phyloP scores from a whole-genome alignment of 305 asterid species.

The Fraxinus paxiana region DNA sequence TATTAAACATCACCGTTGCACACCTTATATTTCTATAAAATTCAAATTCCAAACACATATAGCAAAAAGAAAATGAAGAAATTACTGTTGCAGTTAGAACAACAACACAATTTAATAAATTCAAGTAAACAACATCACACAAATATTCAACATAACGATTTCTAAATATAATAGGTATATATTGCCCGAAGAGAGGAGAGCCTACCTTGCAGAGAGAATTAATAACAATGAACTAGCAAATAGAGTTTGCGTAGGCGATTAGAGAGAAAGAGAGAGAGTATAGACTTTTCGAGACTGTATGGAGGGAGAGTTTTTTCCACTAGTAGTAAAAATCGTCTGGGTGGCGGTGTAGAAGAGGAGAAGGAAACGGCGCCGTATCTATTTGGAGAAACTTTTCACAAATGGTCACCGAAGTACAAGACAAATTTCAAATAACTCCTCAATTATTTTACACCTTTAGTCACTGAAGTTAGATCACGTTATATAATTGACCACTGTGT shows the following conservation, averaged over 20 bases:
- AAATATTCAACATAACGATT: not conserved
- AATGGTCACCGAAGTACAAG: not conserved
- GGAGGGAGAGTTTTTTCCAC: not conserved
- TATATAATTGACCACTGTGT: not conserved
- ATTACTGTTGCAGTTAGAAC: not conserved
- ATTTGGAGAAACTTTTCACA: not conserved
- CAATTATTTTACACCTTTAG: not conserved
- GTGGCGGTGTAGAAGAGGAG: not conserved
- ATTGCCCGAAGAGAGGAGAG: not conserved
- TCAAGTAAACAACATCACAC: not conserved
- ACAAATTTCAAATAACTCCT: not conserved
- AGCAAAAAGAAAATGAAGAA: not conserved
- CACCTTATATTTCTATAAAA: not conserved
- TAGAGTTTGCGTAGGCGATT: not conserved
- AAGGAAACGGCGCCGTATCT: not conserved
- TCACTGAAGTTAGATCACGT: not conserved
- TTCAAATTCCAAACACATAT: not conserved
- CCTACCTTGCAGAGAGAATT: not conserved
- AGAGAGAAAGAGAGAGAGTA: not conserved
- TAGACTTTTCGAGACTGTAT: not conserved
- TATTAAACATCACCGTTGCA: not conserved
- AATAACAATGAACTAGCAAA: not conserved
- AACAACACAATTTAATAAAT: not conserved
- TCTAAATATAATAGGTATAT: not conserved
- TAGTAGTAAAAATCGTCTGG: not conserved